Percentiles rank a stretch among this genome's conserved stretches.
Conservation (phyloP, 1,284 basidiomycete genomes). For the Melanopsichium pennsylvanicum region DNA sequence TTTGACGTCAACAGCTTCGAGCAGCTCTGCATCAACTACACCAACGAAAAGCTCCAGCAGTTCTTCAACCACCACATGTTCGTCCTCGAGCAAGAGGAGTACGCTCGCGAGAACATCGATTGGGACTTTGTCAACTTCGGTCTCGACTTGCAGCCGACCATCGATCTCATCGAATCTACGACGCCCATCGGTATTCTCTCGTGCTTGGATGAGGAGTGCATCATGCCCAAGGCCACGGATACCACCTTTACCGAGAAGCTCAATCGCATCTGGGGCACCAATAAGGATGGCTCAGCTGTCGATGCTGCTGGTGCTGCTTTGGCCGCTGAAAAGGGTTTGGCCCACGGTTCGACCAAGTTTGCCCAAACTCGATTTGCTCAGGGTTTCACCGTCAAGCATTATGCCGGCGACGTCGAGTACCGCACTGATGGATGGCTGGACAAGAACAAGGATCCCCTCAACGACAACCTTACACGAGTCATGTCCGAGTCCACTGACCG, state of each 20-base stretch:
- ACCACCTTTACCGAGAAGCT: constrained; percentile 94
- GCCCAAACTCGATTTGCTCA: constrained; percentile 84
- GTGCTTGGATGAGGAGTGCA: constrained; percentile 96
- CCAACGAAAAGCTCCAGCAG: constrained; percentile 72
- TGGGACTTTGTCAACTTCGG: constrained; percentile 99
- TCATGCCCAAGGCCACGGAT: constrained; percentile 98
- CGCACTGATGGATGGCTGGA: constrained; percentile 95
- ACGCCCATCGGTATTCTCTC: constrained; percentile 86
- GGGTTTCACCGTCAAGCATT: constrained; percentile 95
- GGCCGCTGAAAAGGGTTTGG: constrained; percentile 65
- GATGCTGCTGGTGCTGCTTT: constrained; percentile 45
- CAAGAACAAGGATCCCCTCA: constrained; percentile 99
- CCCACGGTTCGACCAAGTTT: constrained; percentile 73
- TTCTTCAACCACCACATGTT: constrained; percentile 97
- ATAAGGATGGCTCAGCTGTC: constrained; percentile 52
- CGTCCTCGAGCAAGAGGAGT: constrained; percentile 98
- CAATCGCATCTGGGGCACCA: constrained; percentile 56
- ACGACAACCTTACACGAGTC: constrained; percentile 92
- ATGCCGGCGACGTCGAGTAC: constrained; percentile 96
- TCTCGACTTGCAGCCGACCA: constrained; percentile 95
- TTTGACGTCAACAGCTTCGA: constrained; percentile 77
- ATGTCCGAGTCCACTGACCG: constrained; percentile 83
- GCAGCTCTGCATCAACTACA: constrained; percentile 98
- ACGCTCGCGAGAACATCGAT: constrained; percentile 92
- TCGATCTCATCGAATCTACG: constrained; percentile 89